Evolutionary conservation across 202 grass and related monocot genomes (phyloP), one percentile per base, ranked within the genome.

Genomic region (Bolboschoenoplectus hybrid): DNA sequence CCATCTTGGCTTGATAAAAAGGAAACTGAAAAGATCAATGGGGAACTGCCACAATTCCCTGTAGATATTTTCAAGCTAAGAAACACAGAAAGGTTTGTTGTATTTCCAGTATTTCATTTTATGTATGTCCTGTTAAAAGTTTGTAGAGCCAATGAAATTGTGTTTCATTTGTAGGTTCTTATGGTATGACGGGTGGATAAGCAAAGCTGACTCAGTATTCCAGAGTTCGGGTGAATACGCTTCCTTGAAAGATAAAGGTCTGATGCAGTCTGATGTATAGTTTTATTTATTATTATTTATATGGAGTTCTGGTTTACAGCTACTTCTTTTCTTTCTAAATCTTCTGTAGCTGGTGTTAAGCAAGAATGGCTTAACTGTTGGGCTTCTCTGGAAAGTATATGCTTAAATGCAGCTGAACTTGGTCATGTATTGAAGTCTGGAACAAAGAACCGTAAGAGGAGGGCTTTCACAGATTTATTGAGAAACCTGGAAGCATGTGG

Each of bases 401-500:
- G 85, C 55, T 56, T 2, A 69, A 83, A 83, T 81, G 64, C 85
- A 75, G 64, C 89, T 50, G 81, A 90, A 55, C 71, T 90, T 67
- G 89, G 74, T 67, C 74, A 85, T 87, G 83, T 82, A 57, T 90
- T 86, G 81, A 67, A 67, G 35, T 67, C 32, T 67, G 91, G 91
- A 64, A 93, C 91, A 88, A 98, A 95, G 87, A 98, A 93, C 78
- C 91, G 88, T 85, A 98, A 98, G 84, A 98, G 89, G 82, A 88
- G 88, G 70, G 91, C 91, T 45, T 74, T 98, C 63, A 87, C 89
- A 13, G 89, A 82, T 92, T 88, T 98, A 65, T 91, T 98, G 75
- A 98, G 92, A 86, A 85, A 81, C 84, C 91, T 98, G 11, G 93
- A 95, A 87, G 89, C 89, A 84, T 93, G 93, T 76, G 95, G 93